Percentiles rank a stretch among this genome's conserved stretches.
Evolutionary conservation across 306 rosid species (phyloP).

Genomic region (Vigna radiata): DNA sequence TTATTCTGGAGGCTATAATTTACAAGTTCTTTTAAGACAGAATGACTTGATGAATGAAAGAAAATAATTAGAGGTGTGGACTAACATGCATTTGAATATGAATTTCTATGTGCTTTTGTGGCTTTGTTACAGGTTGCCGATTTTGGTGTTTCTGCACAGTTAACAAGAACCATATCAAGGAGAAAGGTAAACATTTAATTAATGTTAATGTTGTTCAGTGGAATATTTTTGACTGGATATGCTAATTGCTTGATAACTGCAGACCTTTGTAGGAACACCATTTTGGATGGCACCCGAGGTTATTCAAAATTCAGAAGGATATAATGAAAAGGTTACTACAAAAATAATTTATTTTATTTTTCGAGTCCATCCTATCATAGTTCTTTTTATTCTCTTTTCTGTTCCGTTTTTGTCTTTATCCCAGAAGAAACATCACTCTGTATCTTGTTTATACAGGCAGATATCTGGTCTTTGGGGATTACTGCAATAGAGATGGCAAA

Average conservation of each 20-base stretch:
- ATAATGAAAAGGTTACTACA: slow-evolving; percentile 82
- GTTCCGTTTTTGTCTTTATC: slow-evolving; percentile 24
- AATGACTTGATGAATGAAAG: slow-evolving; percentile 34
- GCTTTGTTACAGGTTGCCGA: slow-evolving; percentile 80
- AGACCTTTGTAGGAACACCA: slow-evolving; percentile 99
- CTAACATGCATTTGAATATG: slow-evolving; percentile 42
- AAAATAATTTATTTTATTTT: slow-evolving; percentile 5
- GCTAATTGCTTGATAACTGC: slow-evolving; percentile 67
- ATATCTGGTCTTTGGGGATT: slow-evolving; percentile 96
- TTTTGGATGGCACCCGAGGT: slow-evolving; percentile 99
- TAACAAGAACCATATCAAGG: slow-evolving; percentile 94
- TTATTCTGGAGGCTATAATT: slow-evolving; percentile 35
- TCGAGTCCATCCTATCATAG: neutral
- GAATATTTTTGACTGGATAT: slow-evolving; percentile 12
- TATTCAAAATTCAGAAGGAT: slow-evolving; percentile 92
- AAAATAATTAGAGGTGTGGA: slow-evolving; percentile 36
- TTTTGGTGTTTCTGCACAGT: slow-evolving; percentile 97
- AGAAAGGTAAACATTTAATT: slow-evolving; percentile 71
- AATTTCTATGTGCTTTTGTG: slow-evolving; percentile 39
- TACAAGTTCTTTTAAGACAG: neutral
- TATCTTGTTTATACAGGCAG: slow-evolving; percentile 75
- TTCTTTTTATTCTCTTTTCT: slow-evolving; percentile 12
- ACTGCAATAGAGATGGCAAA: slow-evolving; percentile 98
- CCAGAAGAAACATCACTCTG: slow-evolving; percentile 37
- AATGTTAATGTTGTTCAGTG: slow-evolving; percentile 15